A percentile compares a stretch with the other conserved stretches of the same genome.
phyloP scores from a whole-genome alignment of 2,329 filamentous ascomycete genomes.

The Colletotrichum salicis region DNA sequence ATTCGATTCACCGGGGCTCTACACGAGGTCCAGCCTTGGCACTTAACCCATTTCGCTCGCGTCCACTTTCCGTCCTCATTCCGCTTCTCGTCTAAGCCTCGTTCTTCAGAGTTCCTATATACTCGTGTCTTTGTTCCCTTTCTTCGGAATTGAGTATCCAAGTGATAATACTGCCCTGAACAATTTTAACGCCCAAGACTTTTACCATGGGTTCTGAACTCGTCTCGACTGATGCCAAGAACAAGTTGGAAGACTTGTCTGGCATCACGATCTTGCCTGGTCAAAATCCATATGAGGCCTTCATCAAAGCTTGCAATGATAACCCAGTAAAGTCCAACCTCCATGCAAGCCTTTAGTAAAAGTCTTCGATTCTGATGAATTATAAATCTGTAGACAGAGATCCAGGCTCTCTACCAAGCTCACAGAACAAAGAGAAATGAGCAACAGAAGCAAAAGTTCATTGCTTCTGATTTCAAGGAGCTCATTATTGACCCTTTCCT shows the following conservation, averaged over 20 bases:
- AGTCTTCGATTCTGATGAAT: background rate
- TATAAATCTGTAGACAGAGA: slow-evolving; percentile 61
- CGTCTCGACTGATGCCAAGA: slow-evolving; percentile 54
- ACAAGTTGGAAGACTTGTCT: slow-evolving; percentile 66
- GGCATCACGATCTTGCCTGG: slow-evolving; percentile 60
- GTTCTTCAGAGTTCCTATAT: background rate
- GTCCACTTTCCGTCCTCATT: background rate
- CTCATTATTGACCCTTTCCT: slow-evolving; percentile 82
- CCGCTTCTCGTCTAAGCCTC: background rate
- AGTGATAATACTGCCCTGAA: background rate
- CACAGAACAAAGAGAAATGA: slow-evolving; percentile 81
- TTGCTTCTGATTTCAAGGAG: slow-evolving; percentile 73
- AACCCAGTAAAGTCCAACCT: slow-evolving; percentile 66
- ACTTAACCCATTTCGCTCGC: background rate
- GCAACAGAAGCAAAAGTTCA: slow-evolving; percentile 79
- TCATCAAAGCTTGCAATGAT: slow-evolving; percentile 75
- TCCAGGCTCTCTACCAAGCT: slow-evolving; percentile 77
- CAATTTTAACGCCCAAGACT: too few species aligned
- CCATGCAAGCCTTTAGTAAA: too few species aligned
- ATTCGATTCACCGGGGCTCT: background rate
- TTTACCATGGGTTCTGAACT: slow-evolving; percentile 49
- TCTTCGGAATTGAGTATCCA: background rate
- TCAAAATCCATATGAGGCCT: slow-evolving; percentile 80
- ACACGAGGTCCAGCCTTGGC: background rate
- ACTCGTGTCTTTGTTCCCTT: background rate